Conservation (phyloP, 116 monocot species). For the Papilionanthe hybrid region DNA sequence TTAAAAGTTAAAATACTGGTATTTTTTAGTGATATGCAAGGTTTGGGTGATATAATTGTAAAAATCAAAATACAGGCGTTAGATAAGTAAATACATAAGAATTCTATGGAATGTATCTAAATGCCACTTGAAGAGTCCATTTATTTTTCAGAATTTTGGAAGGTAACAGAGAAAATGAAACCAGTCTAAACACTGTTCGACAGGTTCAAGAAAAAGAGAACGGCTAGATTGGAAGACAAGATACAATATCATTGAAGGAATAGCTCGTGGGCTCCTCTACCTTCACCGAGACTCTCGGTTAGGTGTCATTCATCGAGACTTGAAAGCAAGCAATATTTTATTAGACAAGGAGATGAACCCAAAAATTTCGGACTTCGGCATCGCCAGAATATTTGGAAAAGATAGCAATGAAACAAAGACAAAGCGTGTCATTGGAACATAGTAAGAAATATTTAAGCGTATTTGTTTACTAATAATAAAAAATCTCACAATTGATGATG, state of each 20-base stretch:
- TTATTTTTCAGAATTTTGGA: no score
- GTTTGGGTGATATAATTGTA: no score
- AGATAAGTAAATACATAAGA: no score
- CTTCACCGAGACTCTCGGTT: slow-evolving; percentile 54
- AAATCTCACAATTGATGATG: background rate
- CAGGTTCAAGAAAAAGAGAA: slow-evolving; percentile 17
- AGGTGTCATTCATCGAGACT: slow-evolving; percentile 37
- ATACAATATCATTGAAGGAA: slow-evolving; percentile 35
- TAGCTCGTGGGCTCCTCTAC: slow-evolving; percentile 41
- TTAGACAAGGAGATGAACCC: slow-evolving; percentile 47
- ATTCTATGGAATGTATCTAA: no score
- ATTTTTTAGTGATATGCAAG: no score
- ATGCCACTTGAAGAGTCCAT: no score
- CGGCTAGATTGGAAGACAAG: slow-evolving; percentile 30
- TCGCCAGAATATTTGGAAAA: slow-evolving; percentile 33
- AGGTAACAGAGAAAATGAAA: no score
- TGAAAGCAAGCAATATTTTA: slow-evolving; percentile 46
- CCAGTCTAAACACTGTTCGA: background rate
- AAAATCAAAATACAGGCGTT: no score
- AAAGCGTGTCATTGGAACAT: slow-evolving; percentile 38
- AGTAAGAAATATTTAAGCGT: slow-evolving; percentile 11
- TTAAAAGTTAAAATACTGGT: no score
- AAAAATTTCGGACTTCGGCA: slow-evolving; percentile 60
- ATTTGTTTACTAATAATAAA: background rate
- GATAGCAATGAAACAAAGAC: slow-evolving; percentile 26